These are phyloP conservation scores for Pulveroboletus sp. DNA, from an alignment of 768 basidiomycete species.

Conservation along the genomic window DNA sequence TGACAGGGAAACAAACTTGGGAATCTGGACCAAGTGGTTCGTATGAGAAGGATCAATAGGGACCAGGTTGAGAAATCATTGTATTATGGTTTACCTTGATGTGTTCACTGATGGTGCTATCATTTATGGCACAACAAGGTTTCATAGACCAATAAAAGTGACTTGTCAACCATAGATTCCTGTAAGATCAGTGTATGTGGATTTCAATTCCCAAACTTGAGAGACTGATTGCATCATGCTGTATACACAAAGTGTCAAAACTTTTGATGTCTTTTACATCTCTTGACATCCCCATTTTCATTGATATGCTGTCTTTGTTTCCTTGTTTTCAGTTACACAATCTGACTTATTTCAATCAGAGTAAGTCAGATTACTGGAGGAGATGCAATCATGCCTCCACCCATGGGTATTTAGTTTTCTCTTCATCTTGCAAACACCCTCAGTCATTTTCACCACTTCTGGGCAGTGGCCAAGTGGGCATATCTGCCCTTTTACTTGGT, in stretches of 20 bases:
- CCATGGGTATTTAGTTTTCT: too few species aligned
- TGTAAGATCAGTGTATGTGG: neutral
- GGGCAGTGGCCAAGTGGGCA: too few species aligned
- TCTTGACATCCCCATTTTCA: too few species aligned
- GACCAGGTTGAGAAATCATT: slow-evolving; percentile 9
- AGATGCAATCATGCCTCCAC: too few species aligned
- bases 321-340: too few species aligned
- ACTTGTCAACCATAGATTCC: neutral
- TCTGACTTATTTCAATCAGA: too few species aligned
- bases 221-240: slow-evolving; percentile 28
- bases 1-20: slow-evolving; percentile 2
- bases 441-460: too few species aligned
- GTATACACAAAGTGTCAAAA: slow-evolving; percentile 62
- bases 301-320: too few species aligned
- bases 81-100: neutral
- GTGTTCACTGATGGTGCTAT: neutral
- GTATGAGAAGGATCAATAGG: neutral
- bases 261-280: too few species aligned
- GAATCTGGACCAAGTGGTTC: neutral
- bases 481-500: too few species aligned
- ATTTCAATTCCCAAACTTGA: slow-evolving; percentile 4
- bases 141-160: neutral
- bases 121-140: slow-evolving; percentile 16
- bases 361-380: too few species aligned
- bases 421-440: too few species aligned